Conservation (phyloP, 2,329 filamentous ascomycete genomes). For the Microdochium trichocladiopsis region DNA sequence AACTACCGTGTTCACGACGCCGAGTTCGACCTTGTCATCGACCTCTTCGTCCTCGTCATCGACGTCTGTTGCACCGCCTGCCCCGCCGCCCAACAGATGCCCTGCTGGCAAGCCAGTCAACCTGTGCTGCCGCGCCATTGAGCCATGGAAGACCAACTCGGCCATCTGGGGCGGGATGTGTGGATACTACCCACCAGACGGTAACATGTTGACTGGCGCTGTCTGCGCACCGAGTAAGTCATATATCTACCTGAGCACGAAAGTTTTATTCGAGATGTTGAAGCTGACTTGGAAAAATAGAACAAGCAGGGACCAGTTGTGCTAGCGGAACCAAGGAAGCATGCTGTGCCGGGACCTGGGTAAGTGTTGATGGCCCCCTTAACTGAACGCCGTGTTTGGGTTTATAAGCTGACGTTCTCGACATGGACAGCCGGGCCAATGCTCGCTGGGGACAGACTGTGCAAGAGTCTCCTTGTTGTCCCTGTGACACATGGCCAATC, state of each 20-base stretch:
- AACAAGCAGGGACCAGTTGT: neutral
- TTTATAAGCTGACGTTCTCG: too few species aligned
- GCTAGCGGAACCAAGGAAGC: neutral
- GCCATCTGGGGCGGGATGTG: neutral
- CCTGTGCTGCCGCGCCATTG: neutral
- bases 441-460: too few species aligned
- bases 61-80: neutral
- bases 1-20: neutral
- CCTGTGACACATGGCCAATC: too few species aligned
- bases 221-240: neutral
- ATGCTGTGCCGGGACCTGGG: neutral
- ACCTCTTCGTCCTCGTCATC: neutral
- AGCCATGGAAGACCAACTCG: neutral
- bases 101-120: neutral
- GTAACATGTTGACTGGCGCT: neutral
- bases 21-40: too few species aligned
- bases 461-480: too few species aligned
- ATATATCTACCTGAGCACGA: neutral
- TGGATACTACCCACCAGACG: neutral
- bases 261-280: neutral
- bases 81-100: neutral
- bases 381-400: too few species aligned
- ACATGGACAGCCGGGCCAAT: too few species aligned
- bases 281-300: neutral
- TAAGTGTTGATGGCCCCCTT: neutral